phyloP scores from a whole-genome alignment of 768 basidiomycete species.

The Leccinum boreale region DNA sequence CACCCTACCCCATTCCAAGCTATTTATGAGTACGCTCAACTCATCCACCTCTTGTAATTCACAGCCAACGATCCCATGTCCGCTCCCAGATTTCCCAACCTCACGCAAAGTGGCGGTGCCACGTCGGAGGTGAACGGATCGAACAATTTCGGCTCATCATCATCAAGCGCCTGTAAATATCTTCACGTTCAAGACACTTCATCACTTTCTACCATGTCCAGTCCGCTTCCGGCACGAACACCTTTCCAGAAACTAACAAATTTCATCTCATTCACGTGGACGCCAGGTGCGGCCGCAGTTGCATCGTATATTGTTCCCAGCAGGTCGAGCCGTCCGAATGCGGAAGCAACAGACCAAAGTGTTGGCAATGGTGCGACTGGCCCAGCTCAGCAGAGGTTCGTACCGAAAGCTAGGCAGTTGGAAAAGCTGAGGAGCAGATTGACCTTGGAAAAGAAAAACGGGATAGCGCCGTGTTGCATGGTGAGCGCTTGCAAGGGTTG shows the following conservation, averaged over 20 bases:
- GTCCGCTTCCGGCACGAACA: slow-evolving; percentile 52
- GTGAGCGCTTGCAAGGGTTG: slow-evolving; percentile 32
- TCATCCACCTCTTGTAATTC: slow-evolving; percentile 40
- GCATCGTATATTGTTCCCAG: slow-evolving; percentile 23
- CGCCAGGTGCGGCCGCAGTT: slow-evolving; percentile 37
- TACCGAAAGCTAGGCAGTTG: slow-evolving; percentile 65
- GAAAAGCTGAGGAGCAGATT: slow-evolving; percentile 58
- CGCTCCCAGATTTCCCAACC: slow-evolving; percentile 39
- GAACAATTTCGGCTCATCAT: slow-evolving; percentile 14
- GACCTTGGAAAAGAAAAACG: slow-evolving; percentile 33
- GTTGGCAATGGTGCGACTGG: slow-evolving; percentile 7
- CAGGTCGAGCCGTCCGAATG: slow-evolving; percentile 9
- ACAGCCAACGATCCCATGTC: slow-evolving; percentile 30
- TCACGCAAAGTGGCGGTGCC: slow-evolving; percentile 24
- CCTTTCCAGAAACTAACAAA: slow-evolving; percentile 60
- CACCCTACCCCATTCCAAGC: slow-evolving; percentile 42
- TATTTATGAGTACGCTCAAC: slow-evolving; percentile 58
- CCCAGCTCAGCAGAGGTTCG: slow-evolving; percentile 38
- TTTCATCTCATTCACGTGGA: slow-evolving; percentile 55
- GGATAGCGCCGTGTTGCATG: slow-evolving; percentile 17
- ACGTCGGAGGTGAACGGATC: slow-evolving; percentile 31
- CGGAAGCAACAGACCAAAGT: slow-evolving; percentile 8
- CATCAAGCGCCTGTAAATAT: slow-evolving; percentile 24
- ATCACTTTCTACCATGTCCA: slow-evolving; percentile 48
- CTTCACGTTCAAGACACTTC: slow-evolving; percentile 28